phyloP scores from a whole-genome alignment of 2,329 filamentous ascomycete species.

The Penicillium rolfsii region DNA sequence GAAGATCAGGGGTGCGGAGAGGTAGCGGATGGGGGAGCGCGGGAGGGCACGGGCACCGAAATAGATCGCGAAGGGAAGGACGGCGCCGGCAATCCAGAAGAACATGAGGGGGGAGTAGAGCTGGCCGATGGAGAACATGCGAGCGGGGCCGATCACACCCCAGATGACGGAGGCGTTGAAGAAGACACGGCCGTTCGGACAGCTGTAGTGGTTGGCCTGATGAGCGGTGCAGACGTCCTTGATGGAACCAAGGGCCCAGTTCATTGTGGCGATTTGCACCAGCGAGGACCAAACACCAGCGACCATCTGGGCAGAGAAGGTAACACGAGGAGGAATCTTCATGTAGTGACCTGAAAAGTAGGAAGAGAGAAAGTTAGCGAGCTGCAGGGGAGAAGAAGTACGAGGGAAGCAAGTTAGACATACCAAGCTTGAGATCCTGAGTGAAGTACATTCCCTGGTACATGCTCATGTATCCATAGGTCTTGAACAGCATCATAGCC shows the following conservation, averaged over 20 bases:
- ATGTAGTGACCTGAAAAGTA: constrained; percentile 61
- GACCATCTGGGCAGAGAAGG: constrained; percentile 57
- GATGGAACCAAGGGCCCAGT: constrained; percentile 59
- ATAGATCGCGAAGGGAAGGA: constrained; percentile 66
- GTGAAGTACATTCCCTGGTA: constrained; percentile 66
- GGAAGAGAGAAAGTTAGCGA: constrained; percentile 26
- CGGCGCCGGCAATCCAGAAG: constrained; percentile 71
- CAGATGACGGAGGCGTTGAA: constrained; percentile 73
- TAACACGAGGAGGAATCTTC: constrained; percentile 56
- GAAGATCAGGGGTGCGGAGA: constrained; percentile 70
- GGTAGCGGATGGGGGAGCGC: constrained; percentile 64
- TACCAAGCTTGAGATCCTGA: constrained; percentile 66
- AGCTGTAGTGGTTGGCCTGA: constrained; percentile 61
- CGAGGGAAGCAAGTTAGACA: background rate
- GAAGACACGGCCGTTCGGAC: constrained; percentile 62
- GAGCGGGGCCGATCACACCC: constrained; percentile 71
- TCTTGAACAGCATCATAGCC: constrained; percentile 79
- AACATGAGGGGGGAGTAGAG: constrained; percentile 68
- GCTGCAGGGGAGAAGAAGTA: background rate
- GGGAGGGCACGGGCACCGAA: constrained; percentile 65
- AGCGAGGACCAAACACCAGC: constrained; percentile 55
- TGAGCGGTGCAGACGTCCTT: constrained; percentile 65
- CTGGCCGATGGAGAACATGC: constrained; percentile 67
- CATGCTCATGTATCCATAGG: constrained; percentile 72
- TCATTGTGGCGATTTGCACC: constrained; percentile 52